These are phyloP conservation scores for Naganishia randhawae DNA, from an alignment of 768 basidiomycete genomes.

Conservation along the genomic window DNA sequence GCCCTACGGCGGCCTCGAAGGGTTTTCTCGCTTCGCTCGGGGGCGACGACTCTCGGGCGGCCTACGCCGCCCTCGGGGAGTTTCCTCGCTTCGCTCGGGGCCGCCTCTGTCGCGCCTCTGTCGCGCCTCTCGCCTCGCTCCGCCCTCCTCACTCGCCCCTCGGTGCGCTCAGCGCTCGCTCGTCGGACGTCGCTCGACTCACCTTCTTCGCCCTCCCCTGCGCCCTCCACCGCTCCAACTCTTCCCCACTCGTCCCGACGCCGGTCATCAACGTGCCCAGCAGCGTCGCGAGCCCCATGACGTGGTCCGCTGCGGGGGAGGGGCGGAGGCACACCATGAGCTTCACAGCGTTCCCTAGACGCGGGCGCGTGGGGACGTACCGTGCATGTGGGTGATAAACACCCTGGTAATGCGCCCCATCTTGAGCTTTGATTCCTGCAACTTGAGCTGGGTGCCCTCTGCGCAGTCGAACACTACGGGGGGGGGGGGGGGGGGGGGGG, in stretches of 20 bases:
- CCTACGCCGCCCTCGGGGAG: too few species aligned
- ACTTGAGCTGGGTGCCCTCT: slow-evolving; percentile 42
- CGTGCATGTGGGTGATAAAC: slow-evolving; percentile 49
- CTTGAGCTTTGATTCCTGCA: slow-evolving; percentile 42
- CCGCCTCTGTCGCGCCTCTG: neutral
- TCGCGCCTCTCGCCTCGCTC: neutral
- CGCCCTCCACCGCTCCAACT: slow-evolving; percentile 28
- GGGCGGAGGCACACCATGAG: too few species aligned
- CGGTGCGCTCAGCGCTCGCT: too few species aligned
- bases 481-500: too few species aligned
- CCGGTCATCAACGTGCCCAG: slow-evolving; percentile 45
- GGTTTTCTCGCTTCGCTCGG: too few species aligned
- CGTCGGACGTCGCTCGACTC: too few species aligned
- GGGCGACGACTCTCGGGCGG: too few species aligned
- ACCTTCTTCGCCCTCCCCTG: slow-evolving; percentile 36
- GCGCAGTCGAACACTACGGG: slow-evolving; percentile 47
- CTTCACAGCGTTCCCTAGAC: too few species aligned
- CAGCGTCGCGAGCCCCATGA: slow-evolving; percentile 42
- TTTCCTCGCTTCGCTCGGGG: slow-evolving; percentile 14
- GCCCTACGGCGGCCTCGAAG: too few species aligned
- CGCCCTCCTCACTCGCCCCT: too few species aligned
- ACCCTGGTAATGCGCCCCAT: slow-evolving; percentile 44
- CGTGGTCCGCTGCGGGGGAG: slow-evolving; percentile 44
- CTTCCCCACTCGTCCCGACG: slow-evolving; percentile 33
- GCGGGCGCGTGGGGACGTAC: neutral